Conservation (phyloP, 768 basidiomycete genomes). For the Asterophora lycoperdoides region DNA sequence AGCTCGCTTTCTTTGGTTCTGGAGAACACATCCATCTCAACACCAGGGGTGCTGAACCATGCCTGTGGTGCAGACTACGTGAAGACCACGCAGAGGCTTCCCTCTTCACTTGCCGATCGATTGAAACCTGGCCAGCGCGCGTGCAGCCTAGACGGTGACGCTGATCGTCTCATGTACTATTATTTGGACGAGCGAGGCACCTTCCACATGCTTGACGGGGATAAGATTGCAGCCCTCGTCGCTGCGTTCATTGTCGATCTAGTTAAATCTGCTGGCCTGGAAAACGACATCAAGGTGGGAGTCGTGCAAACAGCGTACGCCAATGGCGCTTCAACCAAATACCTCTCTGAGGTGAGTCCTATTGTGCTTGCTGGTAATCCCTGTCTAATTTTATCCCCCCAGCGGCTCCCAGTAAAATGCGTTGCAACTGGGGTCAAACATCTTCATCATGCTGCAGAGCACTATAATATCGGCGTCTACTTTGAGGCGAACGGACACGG, state of each 20-base stretch:
- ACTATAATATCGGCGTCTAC: constrained; percentile 94
- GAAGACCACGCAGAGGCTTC: constrained; percentile 86
- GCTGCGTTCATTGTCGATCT: constrained; percentile 91
- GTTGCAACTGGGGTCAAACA: constrained; percentile 97
- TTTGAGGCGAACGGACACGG: constrained; percentile 99
- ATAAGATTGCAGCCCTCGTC: constrained; percentile 94
- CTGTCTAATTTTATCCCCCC: constrained; percentile 8
- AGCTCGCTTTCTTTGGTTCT: constrained; percentile 58
- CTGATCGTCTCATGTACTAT: constrained; percentile 94
- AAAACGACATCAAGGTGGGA: constrained; percentile 75
- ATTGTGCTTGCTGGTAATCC: background rate
- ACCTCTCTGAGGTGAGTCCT: constrained; percentile 66
- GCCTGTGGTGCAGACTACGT: constrained; percentile 95
- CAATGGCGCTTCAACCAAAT: constrained; percentile 94
- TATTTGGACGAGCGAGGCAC: constrained; percentile 73
- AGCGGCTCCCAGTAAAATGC: constrained; percentile 93
- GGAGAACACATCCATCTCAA: constrained; percentile 63
- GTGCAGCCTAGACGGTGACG: constrained; percentile 96
- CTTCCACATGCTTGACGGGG: constrained; percentile 95
- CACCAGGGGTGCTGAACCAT: constrained; percentile 74
- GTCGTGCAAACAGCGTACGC: constrained; percentile 99
- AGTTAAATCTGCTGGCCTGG: constrained; percentile 80
- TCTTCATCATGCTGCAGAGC: constrained; percentile 94
- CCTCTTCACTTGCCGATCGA: constrained; percentile 63
- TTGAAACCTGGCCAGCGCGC: constrained; percentile 73